Evolutionary conservation across 2,329 filamentous ascomycete species (phyloP).

Genomic region (Epichloe brachyelytri): DNA sequence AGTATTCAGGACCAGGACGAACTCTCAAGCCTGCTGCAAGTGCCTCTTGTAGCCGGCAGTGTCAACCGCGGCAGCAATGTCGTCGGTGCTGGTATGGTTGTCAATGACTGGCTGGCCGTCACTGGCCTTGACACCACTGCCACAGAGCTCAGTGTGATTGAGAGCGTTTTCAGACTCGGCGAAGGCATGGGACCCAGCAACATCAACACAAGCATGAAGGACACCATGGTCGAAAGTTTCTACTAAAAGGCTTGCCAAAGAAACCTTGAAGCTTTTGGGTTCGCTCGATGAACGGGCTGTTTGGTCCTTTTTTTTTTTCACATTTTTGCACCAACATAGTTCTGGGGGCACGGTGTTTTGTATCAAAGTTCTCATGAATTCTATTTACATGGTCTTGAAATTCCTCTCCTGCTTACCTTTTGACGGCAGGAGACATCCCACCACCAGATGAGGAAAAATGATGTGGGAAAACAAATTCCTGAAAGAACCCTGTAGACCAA

Average conservation of each 20-base stretch:
- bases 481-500: neutral
- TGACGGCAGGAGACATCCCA: slow-evolving; percentile 2
- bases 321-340: neutral
- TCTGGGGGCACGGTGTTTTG: slow-evolving; percentile 7
- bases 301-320: neutral
- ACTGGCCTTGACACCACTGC: slow-evolving; percentile 89
- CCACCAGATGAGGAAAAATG: neutral
- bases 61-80: slow-evolving; percentile 90
- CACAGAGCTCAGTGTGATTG: slow-evolving; percentile 93
- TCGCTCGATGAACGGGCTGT: neutral
- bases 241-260: slow-evolving; percentile 47
- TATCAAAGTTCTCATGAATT: slow-evolving; percentile 1
- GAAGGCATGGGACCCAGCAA: slow-evolving; percentile 69
- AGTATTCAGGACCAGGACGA: slow-evolving; percentile 97
- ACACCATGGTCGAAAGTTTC: slow-evolving; percentile 98
- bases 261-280: slow-evolving; percentile 5
- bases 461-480: neutral
- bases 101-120: slow-evolving; percentile 86
- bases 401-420: neutral
- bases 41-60: slow-evolving; percentile 85
- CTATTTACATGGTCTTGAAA: neutral
- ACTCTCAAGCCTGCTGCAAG: slow-evolving; percentile 82
- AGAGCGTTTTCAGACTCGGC: slow-evolving; percentile 88
- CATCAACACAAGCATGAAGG: slow-evolving; percentile 80
- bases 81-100: slow-evolving; percentile 58